Evolutionary conservation across 1,284 basidiomycete genomes (phyloP).

Genomic region (Pterulicium gracile): DNA sequence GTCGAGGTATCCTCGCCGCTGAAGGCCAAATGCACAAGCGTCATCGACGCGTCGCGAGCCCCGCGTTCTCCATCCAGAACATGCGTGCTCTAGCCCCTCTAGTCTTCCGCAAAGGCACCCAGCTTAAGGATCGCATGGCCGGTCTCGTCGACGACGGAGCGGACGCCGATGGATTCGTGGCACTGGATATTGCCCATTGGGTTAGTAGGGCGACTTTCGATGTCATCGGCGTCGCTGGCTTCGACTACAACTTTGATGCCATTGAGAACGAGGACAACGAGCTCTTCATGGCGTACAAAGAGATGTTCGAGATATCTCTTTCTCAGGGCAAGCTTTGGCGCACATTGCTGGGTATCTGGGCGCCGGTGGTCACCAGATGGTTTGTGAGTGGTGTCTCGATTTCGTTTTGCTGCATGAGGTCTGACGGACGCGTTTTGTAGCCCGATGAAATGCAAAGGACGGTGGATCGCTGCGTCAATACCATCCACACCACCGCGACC

Average conservation of each 20-base stretch:
- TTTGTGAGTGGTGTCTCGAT: conserved; percentile 35
- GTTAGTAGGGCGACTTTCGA: conserved; percentile 70
- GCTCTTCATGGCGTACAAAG: conserved; percentile 64
- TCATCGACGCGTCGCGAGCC: conserved; percentile 62
- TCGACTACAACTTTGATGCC: conserved; percentile 71
- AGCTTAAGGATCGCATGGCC: conserved; percentile 52
- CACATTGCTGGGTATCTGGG: conserved; percentile 43
- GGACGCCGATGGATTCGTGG: conserved; percentile 15
- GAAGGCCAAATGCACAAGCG: conserved; percentile 67
- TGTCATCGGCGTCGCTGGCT: conserved; percentile 70
- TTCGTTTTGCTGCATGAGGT: conserved; percentile 4
- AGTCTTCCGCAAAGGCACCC: conserved; percentile 53
- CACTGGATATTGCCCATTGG: conserved; percentile 63
- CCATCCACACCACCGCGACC: conserved; percentile 59
- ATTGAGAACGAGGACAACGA: conserved; percentile 67
- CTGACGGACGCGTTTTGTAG: conserved; percentile 23
- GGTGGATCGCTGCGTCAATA: conserved; percentile 41
- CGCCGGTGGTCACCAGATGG: conserved; percentile 43
- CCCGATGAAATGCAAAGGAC: conserved; percentile 40
- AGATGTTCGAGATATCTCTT: conserved; percentile 68
- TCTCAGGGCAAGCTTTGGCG: conserved; percentile 39
- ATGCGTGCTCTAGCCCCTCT: conserved; percentile 58
- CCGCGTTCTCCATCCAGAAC: conserved; percentile 71
- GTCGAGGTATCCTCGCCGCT: conserved; percentile 65
- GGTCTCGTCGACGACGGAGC: conserved; percentile 24